These are phyloP conservation scores for Austroboletus novae-zelandiae DNA, from an alignment of 1,284 basidiomycete species.

Conservation along the genomic window DNA sequence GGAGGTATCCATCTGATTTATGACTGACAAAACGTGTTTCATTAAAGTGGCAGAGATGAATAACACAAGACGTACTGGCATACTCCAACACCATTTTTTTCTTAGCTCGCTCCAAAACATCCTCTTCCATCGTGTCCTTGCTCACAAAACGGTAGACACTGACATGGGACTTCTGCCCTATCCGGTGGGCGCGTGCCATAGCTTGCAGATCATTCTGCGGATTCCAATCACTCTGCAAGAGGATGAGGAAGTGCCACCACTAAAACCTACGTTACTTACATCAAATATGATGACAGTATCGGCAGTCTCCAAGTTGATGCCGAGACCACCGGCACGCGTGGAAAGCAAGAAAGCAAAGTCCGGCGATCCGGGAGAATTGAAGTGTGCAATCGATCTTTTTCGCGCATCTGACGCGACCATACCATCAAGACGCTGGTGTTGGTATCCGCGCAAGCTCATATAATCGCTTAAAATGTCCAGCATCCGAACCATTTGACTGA, in stretches of 20 bases:
- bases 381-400: conserved; percentile 94
- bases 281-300: conserved; percentile 99
- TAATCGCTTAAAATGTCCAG: conserved; percentile 99
- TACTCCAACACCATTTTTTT: conserved; percentile 99
- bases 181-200: conserved; percentile 97
- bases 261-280: conserved; percentile 48
- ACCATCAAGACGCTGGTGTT: conserved; percentile 96
- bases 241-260: conserved; percentile 16
- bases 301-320: conserved; percentile 98
- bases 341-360: conserved; percentile 98
- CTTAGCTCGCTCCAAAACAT: conserved; percentile 96
- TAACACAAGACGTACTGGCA: conserved; percentile 71
- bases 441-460: conserved; percentile 87
- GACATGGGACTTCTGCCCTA: conserved; percentile 97
- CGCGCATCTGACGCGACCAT: conserved; percentile 91
- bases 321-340: conserved; percentile 95
- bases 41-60: conserved; percentile 9
- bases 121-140: conserved; percentile 99
- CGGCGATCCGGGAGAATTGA: conserved; percentile 90
- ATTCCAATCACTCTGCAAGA: conserved; percentile 83
- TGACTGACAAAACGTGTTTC: conserved; percentile 56
- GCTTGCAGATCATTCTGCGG: conserved; percentile 99
- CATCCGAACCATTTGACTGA: conserved; percentile 99
- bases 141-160: conserved; percentile 98
- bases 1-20: conserved; percentile 99